Conservation (phyloP, 2,329 filamentous ascomycete species). For the Colletotrichum sublineola region DNA sequence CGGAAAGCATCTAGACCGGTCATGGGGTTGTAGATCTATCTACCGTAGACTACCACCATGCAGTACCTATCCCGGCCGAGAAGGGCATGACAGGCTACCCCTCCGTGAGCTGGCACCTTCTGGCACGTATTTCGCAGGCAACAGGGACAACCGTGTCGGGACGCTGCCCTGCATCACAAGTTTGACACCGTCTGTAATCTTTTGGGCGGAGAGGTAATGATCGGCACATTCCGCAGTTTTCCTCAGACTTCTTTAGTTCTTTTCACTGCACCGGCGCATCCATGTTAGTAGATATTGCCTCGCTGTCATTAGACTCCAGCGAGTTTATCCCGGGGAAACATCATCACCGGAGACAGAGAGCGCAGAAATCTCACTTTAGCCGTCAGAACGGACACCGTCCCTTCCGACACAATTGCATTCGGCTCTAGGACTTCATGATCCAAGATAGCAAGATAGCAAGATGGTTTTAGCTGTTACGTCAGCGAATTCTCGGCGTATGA, state of each 20-base stretch:
- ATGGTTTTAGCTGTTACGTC: neutral
- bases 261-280: neutral
- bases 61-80: constrained; percentile 21
- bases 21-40: constrained; percentile 21
- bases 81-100: constrained; percentile 3
- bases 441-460: neutral
- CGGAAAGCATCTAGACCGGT: constrained; percentile 28
- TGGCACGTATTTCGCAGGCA: constrained; percentile 1
- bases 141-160: constrained; percentile 18
- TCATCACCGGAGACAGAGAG: neutral
- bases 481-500: neutral
- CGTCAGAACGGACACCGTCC: neutral
- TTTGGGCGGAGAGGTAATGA: constrained; percentile 16
- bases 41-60: neutral
- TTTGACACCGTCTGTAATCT: constrained; percentile 4
- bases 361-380: neutral
- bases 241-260: constrained; percentile 12
- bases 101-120: constrained; percentile 16
- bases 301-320: neutral
- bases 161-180: constrained; percentile 17
- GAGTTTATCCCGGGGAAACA: neutral
- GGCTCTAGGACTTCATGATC: neutral
- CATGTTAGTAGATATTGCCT: neutral
- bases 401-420: neutral
- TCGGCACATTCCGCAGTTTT: constrained; percentile 23